Base-by-base conservation (phyloP, 495 filamentous ascomycete genomes). In the Neurospora sp. region DNA sequence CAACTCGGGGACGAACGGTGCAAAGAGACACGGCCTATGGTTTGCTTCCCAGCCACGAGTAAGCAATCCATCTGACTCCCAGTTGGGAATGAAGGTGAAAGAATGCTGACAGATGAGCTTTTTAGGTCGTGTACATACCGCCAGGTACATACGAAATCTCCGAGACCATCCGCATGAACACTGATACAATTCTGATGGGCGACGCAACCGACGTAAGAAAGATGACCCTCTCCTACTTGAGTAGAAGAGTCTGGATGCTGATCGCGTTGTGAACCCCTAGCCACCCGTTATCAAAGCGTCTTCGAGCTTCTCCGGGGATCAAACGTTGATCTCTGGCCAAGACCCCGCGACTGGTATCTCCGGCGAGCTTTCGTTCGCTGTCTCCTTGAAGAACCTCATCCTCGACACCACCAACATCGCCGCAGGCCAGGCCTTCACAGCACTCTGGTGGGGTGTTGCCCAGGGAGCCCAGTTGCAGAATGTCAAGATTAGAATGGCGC, bases 391-490 rank as follows among this genome's bases (percentile, higher is more conserved):
- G 72, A 93, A 94, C 77, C 77, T 93, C 14, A 85, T 92, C 71
- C 82, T 94, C 20, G 91, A 93, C 75, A 86, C 89, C 66, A 92
- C 89, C 4, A 81, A 75, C 10, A 86, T 93, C 46, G 78, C 88
- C 4, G 80, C 78, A 38, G 79, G 83, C 14, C 83, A 75, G 16
- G 78, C 75, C 0, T 85, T 85, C 38, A 84, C 86, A 2, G 92
- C 91, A 38, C 87, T 94, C 39, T 90, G 89, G 74, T 94, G 92
- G 92, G 89, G 90, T 18, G 90, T 91, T 6, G 89, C 89, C 0
- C 88, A 93, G 74, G 90, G 83, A 27, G 85, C 89, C 7, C 91
- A 90, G 73, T 82, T 91, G 16, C 90, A 92, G 74, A 93, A 94
- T 78, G 83, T 94, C 69, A 82, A 86, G 37, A 92, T 94, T 78